Evolutionary conservation across 2,329 filamentous ascomycete species (phyloP), one percentile per base, ranked within the genome.

Genomic region (Talaromyces funiculosus): DNA sequence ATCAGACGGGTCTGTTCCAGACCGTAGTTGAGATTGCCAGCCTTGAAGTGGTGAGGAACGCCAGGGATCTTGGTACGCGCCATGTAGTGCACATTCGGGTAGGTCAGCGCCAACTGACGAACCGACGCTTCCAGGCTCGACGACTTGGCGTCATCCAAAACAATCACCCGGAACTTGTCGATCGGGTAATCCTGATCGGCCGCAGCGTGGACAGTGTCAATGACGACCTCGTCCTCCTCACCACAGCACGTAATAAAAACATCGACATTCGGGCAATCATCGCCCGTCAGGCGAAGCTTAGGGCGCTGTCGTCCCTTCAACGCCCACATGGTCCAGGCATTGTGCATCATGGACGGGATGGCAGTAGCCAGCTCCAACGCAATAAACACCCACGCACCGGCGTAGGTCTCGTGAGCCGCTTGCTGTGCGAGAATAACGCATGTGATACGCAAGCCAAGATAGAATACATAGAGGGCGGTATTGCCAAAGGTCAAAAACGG

Each of bases 21-120:
- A 35, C 82, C 85, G 60, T 84, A 82, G 71, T 86, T 87, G 57
- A 87, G 74, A 67, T 87, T 87, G 55, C 85, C 84, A 1, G 85
- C 84, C 75, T 87, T 87, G 77, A 84, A 86, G 67, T 84, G 81
- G 65, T 83, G 70, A 33, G 68, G 71, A 42, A 68, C 69, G 54
- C 65, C 70, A 38, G 72, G 73, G 49, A 74, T 72, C 63, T 79
- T 78, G 57, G 73, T 69, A 29, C 77, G 75, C 4, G 75, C 69
- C 59, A 73, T 74, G 64, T 81, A 80, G 63, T 73, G 73, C 9
- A 78, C 57, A 55, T 78, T 77, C 7, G 75, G 69, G 29, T 77
- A 73, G 5, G 65, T 67, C 26, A 69, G 64, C 12, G 71, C 66
- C 35, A 78, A 64, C 35, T 74, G 67, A 26, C 73, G 67, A 31